Percentiles rank a stretch among this genome's conserved stretches.
These are phyloP conservation scores for Phytophthora pseudosyringae DNA, from an alignment of 352 stramenopile species.

Conservation along the genomic window DNA sequence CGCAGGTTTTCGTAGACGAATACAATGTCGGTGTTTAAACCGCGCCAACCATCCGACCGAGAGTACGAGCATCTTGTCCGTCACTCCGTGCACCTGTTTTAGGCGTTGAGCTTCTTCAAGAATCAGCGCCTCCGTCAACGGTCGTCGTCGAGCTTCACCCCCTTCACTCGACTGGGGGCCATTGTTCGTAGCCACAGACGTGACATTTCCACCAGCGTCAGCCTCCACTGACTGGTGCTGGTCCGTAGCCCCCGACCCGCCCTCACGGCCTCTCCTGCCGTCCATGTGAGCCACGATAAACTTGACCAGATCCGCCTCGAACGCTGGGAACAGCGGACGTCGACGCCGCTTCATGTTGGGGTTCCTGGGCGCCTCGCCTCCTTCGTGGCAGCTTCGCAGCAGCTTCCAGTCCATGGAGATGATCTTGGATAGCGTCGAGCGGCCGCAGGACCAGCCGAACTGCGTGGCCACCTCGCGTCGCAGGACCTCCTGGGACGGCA, in stretches of 20 bases:
- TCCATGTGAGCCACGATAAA: constrained; percentile 47
- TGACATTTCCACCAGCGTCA: background rate
- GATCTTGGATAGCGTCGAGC: constrained; percentile 82
- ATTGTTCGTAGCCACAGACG: background rate
- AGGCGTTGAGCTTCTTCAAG: constrained; percentile 76
- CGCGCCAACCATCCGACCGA: constrained; percentile 76
- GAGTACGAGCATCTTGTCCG: constrained; percentile 70
- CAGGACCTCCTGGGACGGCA: constrained; percentile 70
- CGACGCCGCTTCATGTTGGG: constrained; percentile 79
- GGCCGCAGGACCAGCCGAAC: constrained; percentile 70
- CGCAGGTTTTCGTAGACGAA: constrained; percentile 60
- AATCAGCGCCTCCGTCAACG: constrained; percentile 73
- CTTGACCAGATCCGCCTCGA: constrained; percentile 70
- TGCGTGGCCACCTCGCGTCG: constrained; percentile 54
- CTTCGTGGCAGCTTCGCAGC: constrained; percentile 40
- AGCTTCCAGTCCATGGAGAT: constrained; percentile 70
- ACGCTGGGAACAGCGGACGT: constrained; percentile 71
- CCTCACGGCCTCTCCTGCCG: background rate
- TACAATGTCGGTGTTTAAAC: constrained; percentile 78
- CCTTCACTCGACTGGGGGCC: background rate
- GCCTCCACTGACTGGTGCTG: background rate
- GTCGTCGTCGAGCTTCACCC: constrained; percentile 6
- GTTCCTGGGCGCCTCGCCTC: constrained; percentile 53
- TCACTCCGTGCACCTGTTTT: constrained; percentile 69
- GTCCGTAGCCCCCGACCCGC: background rate